phyloP scores from a whole-genome alignment of 176 grass and related monocot species.

The Coix lacrymajobi region DNA sequence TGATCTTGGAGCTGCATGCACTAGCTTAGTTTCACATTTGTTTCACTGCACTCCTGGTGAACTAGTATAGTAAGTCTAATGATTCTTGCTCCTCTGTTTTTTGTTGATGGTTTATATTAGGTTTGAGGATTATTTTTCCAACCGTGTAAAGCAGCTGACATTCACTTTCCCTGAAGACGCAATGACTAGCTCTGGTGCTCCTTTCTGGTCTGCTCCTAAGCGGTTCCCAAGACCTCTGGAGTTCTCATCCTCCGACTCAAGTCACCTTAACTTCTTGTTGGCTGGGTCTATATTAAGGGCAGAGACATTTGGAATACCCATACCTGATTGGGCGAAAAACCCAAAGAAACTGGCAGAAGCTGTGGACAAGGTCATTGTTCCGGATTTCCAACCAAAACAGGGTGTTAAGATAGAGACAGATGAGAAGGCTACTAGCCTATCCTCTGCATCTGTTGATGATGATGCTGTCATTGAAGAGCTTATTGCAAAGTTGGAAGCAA shows the following conservation, averaged over 20 bases:
- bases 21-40: not conserved
- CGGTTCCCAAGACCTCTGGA: conserved; percentile 78
- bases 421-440: conserved; percentile 70
- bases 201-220: conserved; percentile 96
- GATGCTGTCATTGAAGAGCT: conserved; percentile 71
- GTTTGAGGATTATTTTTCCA: conserved; percentile 94
- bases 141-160: conserved; percentile 79
- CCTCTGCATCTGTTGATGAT: conserved; percentile 79
- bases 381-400: conserved; percentile 73
- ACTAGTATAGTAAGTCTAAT: not conserved
- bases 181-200: conserved; percentile 70
- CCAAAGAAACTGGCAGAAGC: conserved; percentile 68
- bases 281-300: conserved; percentile 76
- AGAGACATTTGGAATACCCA: conserved; percentile 68
- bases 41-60: not conserved
- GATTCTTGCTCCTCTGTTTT: conserved; percentile 13
- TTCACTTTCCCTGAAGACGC: conserved; percentile 89
- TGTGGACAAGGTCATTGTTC: conserved; percentile 55
- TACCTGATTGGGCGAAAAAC: conserved; percentile 67
- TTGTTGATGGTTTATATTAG: conserved; percentile 33
- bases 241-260: conserved; percentile 58
- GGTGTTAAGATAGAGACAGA: conserved; percentile 88
- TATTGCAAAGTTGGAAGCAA: conserved; percentile 62
- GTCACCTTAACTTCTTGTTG: conserved; percentile 62
- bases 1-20: not conserved